Evolutionary conservation across 257 asterid genomes (phyloP), one percentile per base, ranked within the genome.

Genomic region (Solanum paucissectum): DNA sequence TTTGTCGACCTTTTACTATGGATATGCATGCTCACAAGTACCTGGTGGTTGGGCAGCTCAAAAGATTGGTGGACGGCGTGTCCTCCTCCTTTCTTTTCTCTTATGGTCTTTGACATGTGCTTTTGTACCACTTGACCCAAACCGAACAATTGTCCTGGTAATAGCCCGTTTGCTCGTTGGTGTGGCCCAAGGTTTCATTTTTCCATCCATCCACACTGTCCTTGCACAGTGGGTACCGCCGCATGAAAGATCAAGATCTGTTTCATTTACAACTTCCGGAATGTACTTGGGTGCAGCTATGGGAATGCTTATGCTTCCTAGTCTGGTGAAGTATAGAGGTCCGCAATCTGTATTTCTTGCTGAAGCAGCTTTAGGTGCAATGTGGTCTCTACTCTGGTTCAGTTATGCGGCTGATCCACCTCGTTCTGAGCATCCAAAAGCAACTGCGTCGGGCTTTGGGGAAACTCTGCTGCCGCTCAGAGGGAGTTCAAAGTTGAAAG

Each of bases 41-140:
- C 99, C 99, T 1, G 99, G 99, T 37, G 99, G 99, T 73, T 96
- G 98, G 99, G 98, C 98, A 23, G 98, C 99, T 87, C 99, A 96
- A 84, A 95, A 89, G 88, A 88, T 96, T 11, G 98, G 98, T 23
- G 99, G 99, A 25, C 90, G 96, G 90, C 94, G 95, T 55, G 94
- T 96, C 75, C 99, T 96, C 88, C 93, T 96, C 10, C 93, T 94
- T 37, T 96, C 99, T 9, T 96, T 96, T 87, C 34, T 94, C 25
- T 86, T 96, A 60, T 96, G 99, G 98, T 96, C 99, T 84, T 90
- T 94, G 29, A 94, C 98, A 32, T 96, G 98, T 86, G 95, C 96
- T 82, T 93, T 96, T 21, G 93, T 95, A 40, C 99, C 98, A 2
- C 90, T 94, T 3, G 98, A 96, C 87, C 98, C 98, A 0, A 94